Percentiles rank a stretch among this genome's conserved stretches.
Evolutionary conservation across 768 basidiomycete species (phyloP).

Genomic region (Boletus pseudo-olivaceus): DNA sequence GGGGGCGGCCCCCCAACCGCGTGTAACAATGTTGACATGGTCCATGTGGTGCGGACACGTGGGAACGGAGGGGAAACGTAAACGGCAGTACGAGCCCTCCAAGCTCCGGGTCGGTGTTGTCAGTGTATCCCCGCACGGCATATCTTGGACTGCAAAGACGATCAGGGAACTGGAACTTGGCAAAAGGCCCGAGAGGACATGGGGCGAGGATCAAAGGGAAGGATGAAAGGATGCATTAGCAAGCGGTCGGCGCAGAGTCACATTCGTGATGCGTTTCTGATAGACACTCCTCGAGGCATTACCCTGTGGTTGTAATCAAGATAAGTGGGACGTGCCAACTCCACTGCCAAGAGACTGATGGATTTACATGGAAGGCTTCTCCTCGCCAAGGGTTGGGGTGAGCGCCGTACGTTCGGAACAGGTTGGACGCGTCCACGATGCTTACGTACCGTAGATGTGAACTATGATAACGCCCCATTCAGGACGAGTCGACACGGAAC

Average conservation of each 20-base stretch:
- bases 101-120: background rate
- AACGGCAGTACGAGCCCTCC: too few species aligned
- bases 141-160: background rate
- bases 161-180: conserved; percentile 2
- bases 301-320: conserved; percentile 1
- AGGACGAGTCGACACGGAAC: background rate
- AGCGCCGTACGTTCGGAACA: background rate
- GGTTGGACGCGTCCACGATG: background rate
- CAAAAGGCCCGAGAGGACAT: background rate
- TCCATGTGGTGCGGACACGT: conserved; percentile 14
- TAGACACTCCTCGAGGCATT: conserved; percentile 9
- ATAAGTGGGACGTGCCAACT: background rate
- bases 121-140: background rate
- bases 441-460: conserved; percentile 1
- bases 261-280: conserved; percentile 12
- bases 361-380: conserved; percentile 16
- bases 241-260: background rate
- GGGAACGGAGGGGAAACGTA: background rate
- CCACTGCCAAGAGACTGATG: conserved; percentile 8
- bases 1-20: too few species aligned
- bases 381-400: conserved; percentile 5
- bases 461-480: background rate
- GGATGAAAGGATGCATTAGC: background rate
- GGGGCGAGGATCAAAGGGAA: background rate
- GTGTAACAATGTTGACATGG: conserved; percentile 8